phyloP scores from a whole-genome alignment of 179 eudicot species.

The Spinacia oleracea region DNA sequence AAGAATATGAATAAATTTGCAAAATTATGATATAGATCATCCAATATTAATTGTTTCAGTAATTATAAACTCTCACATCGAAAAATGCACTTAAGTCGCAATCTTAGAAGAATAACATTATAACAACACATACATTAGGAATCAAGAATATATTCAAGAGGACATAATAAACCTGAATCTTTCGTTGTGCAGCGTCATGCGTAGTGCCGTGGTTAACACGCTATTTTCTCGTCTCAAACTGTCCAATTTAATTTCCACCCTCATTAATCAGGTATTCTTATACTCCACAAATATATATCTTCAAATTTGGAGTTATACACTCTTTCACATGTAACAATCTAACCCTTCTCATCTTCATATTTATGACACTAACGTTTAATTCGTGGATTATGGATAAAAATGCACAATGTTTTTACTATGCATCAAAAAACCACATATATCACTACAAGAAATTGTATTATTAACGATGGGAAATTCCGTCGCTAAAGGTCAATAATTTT shows the following conservation, averaged over 20 bases:
- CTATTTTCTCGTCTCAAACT: background rate
- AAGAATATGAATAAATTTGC: background rate
- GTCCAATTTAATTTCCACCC: constrained; percentile 3
- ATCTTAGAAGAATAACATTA: constrained; percentile 4
- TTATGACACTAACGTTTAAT: background rate
- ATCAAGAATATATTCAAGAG: background rate
- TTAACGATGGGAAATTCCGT: no score
- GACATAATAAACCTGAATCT: background rate
- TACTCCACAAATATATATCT: background rate
- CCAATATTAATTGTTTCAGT: no score
- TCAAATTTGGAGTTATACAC: background rate
- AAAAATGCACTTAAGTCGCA: background rate
- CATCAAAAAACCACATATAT: background rate
- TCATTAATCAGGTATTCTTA: background rate
- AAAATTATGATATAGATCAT: background rate
- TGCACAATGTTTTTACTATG: no score
- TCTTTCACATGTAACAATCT: background rate
- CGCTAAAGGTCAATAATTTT: no score
- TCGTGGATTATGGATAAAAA: no score
- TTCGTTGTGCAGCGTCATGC: background rate
- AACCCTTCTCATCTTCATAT: background rate
- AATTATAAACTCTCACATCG: background rate
- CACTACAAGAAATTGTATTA: no score
- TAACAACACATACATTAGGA: background rate
- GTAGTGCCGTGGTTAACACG: background rate